Percentiles rank a stretch among this genome's conserved stretches.
Evolutionary conservation across 305 asterid genomes (phyloP).

Genomic region (Withania somnifera): DNA sequence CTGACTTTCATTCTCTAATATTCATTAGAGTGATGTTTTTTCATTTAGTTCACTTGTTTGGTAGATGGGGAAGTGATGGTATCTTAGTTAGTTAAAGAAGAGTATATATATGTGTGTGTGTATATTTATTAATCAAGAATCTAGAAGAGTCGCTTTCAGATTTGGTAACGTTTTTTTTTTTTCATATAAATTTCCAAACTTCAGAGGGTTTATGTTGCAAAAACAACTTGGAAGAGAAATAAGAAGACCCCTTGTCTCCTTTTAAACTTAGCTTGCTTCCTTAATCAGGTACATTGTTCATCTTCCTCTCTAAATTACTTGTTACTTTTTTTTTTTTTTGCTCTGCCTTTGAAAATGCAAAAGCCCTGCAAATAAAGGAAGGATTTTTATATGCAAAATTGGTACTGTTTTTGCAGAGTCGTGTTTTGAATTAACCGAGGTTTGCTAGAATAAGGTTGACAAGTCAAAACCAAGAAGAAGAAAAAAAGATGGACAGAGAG

Average conservation of each 20-base stretch:
- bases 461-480: conserved; percentile 5
- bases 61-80: background rate
- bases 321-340: background rate
- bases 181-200: background rate
- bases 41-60: background rate
- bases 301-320: background rate
- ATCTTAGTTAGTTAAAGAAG: background rate
- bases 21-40: background rate
- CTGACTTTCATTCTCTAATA: background rate
- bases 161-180: background rate
- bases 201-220: conserved; percentile 65
- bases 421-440: background rate
- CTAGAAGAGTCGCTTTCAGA: conserved; percentile 19
- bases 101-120: background rate
- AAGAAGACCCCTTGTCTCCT: too few species aligned
- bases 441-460: background rate
- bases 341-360: background rate
- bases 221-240: conserved; percentile 12
- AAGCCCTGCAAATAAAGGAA: background rate
- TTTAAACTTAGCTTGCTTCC: conserved; percentile 40
- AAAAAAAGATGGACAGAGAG: background rate
- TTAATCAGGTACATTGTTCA: conserved; percentile 29
- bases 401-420: background rate
- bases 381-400: background rate
- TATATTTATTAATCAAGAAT: background rate